Conservation (phyloP, 2,329 filamentous ascomycete genomes). For the Pyrenophora seminiperda region DNA sequence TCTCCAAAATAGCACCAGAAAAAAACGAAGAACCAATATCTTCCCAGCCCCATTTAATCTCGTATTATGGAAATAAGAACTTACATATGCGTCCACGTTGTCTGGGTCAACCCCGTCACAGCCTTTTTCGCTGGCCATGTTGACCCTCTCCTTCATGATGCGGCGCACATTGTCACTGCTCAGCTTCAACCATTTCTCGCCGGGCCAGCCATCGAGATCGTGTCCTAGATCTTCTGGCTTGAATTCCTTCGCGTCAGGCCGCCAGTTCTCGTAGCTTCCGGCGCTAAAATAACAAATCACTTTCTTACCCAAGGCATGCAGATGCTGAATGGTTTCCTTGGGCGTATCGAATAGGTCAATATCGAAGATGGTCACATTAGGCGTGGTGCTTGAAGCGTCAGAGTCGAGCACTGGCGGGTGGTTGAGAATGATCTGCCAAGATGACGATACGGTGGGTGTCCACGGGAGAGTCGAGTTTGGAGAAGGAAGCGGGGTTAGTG, state of each 20-base stretch:
- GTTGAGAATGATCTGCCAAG: slow-evolving; percentile 67
- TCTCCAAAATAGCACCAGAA: no score
- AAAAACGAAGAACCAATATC: background rate
- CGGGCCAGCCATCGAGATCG: slow-evolving; percentile 66
- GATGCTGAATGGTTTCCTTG: slow-evolving; percentile 52
- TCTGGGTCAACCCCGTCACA: slow-evolving; percentile 74
- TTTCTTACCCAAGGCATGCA: slow-evolving; percentile 60
- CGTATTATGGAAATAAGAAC: slow-evolving; percentile 23
- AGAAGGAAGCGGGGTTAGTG: slow-evolving; percentile 26
- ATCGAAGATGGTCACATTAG: slow-evolving; percentile 63
- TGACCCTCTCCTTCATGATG: slow-evolving; percentile 68
- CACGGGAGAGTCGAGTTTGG: slow-evolving; percentile 49
- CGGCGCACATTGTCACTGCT: slow-evolving; percentile 62
- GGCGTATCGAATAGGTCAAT: slow-evolving; percentile 64
- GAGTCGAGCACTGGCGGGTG: slow-evolving; percentile 32
- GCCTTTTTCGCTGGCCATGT: slow-evolving; percentile 64
- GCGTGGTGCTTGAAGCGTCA: slow-evolving; percentile 48
- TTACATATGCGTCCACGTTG: slow-evolving; percentile 69
- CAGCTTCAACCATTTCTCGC: slow-evolving; percentile 70
- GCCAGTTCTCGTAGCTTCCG: slow-evolving; percentile 69
- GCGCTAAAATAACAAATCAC: slow-evolving; percentile 79
- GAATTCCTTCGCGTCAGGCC: slow-evolving; percentile 64
- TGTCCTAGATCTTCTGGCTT: slow-evolving; percentile 61
- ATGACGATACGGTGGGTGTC: slow-evolving; percentile 58
- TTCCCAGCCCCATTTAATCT: no score